Evolutionary conservation across 768 basidiomycete species (phyloP).

Genomic region (Boletus coccyginus): DNA sequence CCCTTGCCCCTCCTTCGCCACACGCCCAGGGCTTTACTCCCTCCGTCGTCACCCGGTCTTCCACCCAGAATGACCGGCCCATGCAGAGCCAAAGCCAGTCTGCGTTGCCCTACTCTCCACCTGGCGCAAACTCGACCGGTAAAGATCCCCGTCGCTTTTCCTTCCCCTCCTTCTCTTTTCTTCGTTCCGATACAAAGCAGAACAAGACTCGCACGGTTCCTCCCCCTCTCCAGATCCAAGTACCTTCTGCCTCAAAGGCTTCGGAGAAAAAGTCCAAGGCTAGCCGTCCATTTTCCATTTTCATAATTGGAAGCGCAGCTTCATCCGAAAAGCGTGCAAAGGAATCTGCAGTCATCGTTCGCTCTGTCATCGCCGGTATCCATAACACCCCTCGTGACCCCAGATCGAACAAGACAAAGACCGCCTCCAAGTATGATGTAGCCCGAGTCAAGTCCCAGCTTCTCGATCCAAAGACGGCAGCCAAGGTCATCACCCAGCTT

Average conservation of each 20-base stretch:
- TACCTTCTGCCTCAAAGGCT: conserved; percentile 36
- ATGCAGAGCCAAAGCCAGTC: conserved; percentile 30
- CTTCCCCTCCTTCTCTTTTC: conserved; percentile 44
- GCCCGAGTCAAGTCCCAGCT: conserved; percentile 68
- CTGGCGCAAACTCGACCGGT: conserved; percentile 1
- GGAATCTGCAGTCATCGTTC: conserved; percentile 60
- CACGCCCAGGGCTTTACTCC: conserved; percentile 1
- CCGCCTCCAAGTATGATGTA: conserved; percentile 49
- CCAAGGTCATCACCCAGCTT: conserved; percentile 70
- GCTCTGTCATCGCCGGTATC: conserved; percentile 67
- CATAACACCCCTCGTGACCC: conserved; percentile 27
- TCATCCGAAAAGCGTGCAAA: conserved; percentile 59
- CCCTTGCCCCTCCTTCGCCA: conserved; percentile 17
- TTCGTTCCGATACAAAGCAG: conserved; percentile 35
- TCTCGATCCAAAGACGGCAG: conserved; percentile 61
- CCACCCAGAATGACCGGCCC: conserved; percentile 13
- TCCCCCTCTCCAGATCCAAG: conserved; percentile 14
- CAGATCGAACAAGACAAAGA: conserved; percentile 38
- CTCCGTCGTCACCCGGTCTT: conserved; percentile 15
- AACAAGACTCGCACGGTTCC: conserved; percentile 14
- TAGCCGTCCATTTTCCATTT: conserved; percentile 31
- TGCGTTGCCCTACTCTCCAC: conserved; percentile 22
- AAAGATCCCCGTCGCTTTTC: conserved; percentile 45
- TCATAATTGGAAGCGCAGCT: conserved; percentile 28
- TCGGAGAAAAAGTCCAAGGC: conserved; percentile 40